A percentile compares a stretch with the other conserved stretches of the same genome.
phyloP scores from a whole-genome alignment of 1,139 yeast species.

The Candida buenavistaensis region DNA sequence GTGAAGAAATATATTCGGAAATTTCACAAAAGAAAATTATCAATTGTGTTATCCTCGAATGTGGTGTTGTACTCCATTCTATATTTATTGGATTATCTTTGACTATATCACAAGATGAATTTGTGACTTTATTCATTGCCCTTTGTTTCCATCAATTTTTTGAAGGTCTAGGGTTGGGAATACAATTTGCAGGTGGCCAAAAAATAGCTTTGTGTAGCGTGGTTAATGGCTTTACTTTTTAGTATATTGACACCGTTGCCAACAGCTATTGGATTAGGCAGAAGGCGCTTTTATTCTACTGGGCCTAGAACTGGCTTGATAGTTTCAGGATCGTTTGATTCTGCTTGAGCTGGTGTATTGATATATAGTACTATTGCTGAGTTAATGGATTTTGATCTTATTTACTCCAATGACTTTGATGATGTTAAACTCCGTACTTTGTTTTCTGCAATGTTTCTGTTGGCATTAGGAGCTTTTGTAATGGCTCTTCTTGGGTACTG shows the following conservation, averaged over 20 bases:
- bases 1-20: conserved; percentile 3
- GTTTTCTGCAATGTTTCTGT: conserved; percentile 24
- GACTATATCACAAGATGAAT: conserved; percentile 40
- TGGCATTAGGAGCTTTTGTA: conserved; percentile 36
- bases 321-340: conserved; percentile 38
- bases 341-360: conserved; percentile 40
- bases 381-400: conserved; percentile 41
- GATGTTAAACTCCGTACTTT: conserved; percentile 17
- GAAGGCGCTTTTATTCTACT: conserved; percentile 33
- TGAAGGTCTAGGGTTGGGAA: conserved; percentile 43
- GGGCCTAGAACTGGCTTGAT: conserved; percentile 34
- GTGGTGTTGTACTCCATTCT: conserved; percentile 42
- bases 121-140: conserved; percentile 35
- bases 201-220: conserved; percentile 28
- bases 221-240: conserved; percentile 33
- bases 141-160: conserved; percentile 42
- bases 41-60: conserved; percentile 33
- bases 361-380: conserved; percentile 42
- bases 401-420: conserved; percentile 29
- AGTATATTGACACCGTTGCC: conserved; percentile 37
- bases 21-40: conserved; percentile 17
- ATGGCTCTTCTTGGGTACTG: conserved; percentile 47
- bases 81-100: conserved; percentile 42
- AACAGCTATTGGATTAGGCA: conserved; percentile 39
- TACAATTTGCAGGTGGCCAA: conserved; percentile 45